phyloP scores from a whole-genome alignment of 2,329 filamentous ascomycete genomes.

The Xylariaceae sp. region DNA sequence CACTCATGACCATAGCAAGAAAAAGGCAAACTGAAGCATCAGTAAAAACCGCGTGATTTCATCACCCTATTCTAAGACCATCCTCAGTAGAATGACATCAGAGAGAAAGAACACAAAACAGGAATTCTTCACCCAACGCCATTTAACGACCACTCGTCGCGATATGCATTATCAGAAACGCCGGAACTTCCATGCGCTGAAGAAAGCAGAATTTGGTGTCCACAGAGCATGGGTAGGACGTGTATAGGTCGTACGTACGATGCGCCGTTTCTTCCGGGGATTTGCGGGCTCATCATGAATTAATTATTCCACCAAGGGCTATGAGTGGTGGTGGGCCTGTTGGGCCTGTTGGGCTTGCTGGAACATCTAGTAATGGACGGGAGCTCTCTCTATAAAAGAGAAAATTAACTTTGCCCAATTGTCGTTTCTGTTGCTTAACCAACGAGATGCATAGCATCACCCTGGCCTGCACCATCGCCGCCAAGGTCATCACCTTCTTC shows the following conservation, averaged over 20 bases:
- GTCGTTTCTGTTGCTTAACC: conserved; percentile 14
- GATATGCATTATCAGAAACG: conserved; percentile 22
- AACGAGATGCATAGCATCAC: conserved; percentile 29
- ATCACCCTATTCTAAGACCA: not conserved
- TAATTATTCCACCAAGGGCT: not conserved
- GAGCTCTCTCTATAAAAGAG: not conserved
- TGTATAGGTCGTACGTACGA: not conserved
- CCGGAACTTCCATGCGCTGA: conserved; percentile 9
- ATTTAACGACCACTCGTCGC: conserved; percentile 12
- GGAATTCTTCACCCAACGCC: conserved; percentile 25
- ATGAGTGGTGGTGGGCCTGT: not conserved
- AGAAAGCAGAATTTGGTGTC: not conserved
- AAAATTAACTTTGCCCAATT: not conserved
- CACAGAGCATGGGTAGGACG: not conserved
- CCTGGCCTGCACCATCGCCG: conserved; percentile 29
- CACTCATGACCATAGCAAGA: not conserved
- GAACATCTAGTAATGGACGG: not conserved
- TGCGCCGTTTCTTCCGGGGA: not conserved
- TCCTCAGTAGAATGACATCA: not conserved
- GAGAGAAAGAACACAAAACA: conserved; percentile 6
- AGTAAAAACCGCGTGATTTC: not conserved
- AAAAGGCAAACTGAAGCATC: not conserved
- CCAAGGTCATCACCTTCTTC: conserved; percentile 38
- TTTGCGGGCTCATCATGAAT: not conserved
- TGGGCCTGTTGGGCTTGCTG: not conserved